These are phyloP conservation scores for Schizosaccharomyces osmophilus DNA, from an alignment of 805 yeast genomes.

Conservation along the genomic window DNA sequence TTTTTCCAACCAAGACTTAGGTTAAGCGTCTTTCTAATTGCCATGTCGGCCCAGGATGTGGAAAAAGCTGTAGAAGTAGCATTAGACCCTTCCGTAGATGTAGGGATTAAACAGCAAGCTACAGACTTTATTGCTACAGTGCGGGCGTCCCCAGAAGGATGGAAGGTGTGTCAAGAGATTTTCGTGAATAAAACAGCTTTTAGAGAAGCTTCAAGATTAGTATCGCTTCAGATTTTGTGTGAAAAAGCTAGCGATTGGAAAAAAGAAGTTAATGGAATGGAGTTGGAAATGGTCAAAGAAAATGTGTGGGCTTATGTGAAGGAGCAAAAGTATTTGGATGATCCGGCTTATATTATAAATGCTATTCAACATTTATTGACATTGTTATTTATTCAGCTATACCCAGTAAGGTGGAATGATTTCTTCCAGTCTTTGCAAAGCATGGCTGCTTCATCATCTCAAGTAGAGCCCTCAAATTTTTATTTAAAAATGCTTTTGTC, in stretches of 20 bases:
- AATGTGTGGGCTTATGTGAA: constrained; percentile 2
- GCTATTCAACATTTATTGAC: constrained; percentile 33
- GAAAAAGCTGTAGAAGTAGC: constrained; percentile 77
- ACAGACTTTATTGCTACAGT: constrained; percentile 21
- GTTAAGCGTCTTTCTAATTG: not conserved
- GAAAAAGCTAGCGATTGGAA: not conserved
- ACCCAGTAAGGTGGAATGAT: constrained; percentile 24
- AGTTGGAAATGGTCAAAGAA: not conserved
- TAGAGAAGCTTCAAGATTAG: not conserved
- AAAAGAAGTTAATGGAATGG: not conserved
- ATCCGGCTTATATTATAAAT: constrained; percentile 26
- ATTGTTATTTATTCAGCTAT: constrained; percentile 25
- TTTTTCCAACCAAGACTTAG: not conserved
- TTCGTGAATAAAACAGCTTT: constrained; percentile 15
- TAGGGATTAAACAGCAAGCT: constrained; percentile 16
- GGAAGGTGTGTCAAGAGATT: constrained; percentile 22
- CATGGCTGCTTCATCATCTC: not conserved
- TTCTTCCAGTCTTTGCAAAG: constrained; percentile 26
- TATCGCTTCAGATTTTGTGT: not conserved
- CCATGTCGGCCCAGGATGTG: constrained; percentile 25
- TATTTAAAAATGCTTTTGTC: constrained; percentile 25
- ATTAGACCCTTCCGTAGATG: constrained; percentile 41
- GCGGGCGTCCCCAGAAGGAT: constrained; percentile 22
- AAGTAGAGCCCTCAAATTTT: not conserved
- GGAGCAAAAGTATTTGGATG: constrained; percentile 8